Percentiles rank a stretch among this genome's conserved stretches.
Conservation (phyloP, 2,329 filamentous ascomycete genomes). For the Sclerotinia subarctica region DNA sequence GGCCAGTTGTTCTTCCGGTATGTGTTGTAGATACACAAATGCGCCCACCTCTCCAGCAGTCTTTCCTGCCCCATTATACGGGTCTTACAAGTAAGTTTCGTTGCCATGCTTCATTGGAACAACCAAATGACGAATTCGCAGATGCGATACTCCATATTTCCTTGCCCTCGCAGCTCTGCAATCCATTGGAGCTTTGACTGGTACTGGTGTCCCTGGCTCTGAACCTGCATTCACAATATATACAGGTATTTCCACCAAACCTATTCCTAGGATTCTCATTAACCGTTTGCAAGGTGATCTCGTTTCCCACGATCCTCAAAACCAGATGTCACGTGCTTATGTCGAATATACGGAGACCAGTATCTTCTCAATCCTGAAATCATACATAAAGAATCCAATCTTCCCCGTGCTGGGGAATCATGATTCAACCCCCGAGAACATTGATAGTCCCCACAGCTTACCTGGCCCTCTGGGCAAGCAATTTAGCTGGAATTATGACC, state of each 20-base stretch:
- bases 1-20: slow-evolving; percentile 49
- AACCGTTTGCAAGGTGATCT: slow-evolving; percentile 45
- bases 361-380: slow-evolving; percentile 53
- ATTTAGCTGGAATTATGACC: slow-evolving; percentile 57
- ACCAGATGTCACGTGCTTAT: slow-evolving; percentile 50
- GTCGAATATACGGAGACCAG: slow-evolving; percentile 52
- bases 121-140: slow-evolving; percentile 19
- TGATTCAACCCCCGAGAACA: slow-evolving; percentile 52
- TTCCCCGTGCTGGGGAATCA: slow-evolving; percentile 57
- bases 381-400: slow-evolving; percentile 54
- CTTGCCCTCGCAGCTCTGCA: slow-evolving; percentile 54
- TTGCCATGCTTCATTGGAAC: not conserved
- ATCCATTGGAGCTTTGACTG: slow-evolving; percentile 54
- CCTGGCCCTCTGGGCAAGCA: slow-evolving; percentile 53
- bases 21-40: slow-evolving; percentile 51
- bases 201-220: slow-evolving; percentile 46
- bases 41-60: slow-evolving; percentile 39
- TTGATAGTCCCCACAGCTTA: slow-evolving; percentile 51
- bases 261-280: not conserved
- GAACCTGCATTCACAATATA: slow-evolving; percentile 52
- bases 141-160: slow-evolving; percentile 57
- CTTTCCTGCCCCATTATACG: slow-evolving; percentile 52
- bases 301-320: slow-evolving; percentile 52
- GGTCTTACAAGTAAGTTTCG: slow-evolving; percentile 45
- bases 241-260: slow-evolving; percentile 37